Evolutionary conservation across 192 early-diverging fungal species (phyloP), one percentile per base, ranked within the genome.

Genomic region (Entomortierella lignicola): DNA sequence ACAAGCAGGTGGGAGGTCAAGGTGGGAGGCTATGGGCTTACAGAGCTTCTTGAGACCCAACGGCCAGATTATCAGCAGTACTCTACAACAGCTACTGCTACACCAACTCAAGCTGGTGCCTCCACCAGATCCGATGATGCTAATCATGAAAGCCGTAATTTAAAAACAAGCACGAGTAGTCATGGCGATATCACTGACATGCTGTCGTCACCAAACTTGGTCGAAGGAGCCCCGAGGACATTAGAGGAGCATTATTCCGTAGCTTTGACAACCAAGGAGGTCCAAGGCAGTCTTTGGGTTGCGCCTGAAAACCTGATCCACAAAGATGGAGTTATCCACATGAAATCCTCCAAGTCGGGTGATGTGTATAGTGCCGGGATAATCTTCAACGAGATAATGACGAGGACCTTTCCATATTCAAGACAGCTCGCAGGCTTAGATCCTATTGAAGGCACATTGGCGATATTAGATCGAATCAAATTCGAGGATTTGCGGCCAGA

Each of bases 381-480:
- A 26, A 52, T 85, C 39, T 82, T 85, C 29, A 85, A 85, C 60
- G 84, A 85, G 69, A 82, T 85, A 20, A 67, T 85, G 58, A 85
- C 84, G 13, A 60, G 77, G 10, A 79, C 80, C 39, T 51, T 57
- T 13, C 84, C 84, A 5, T 85, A 85, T 57, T 29, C 58, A 13
- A n/a, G 65, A 15, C 80, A 82, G n/a, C n/a, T 60, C 23, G 50
- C 5, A 7, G 39, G 8, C 26, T n/a, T 63, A 29, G 75, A 70
- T 52, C 62, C 75, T 0, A 20, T 48, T 2, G 44, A 58, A 4
- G 69, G 69, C 26, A 59, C 69, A 0, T 55, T 25, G 12, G 11
- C 32, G 8, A 17, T 66, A 29, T 65, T 79, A 21, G 68, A 65
- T 32, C 39, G 29, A 57, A 61, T 79, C 57, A 79, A 79, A 51